phyloP scores from a whole-genome alignment of 495 filamentous ascomycete species.

The Penicillium manginii region DNA sequence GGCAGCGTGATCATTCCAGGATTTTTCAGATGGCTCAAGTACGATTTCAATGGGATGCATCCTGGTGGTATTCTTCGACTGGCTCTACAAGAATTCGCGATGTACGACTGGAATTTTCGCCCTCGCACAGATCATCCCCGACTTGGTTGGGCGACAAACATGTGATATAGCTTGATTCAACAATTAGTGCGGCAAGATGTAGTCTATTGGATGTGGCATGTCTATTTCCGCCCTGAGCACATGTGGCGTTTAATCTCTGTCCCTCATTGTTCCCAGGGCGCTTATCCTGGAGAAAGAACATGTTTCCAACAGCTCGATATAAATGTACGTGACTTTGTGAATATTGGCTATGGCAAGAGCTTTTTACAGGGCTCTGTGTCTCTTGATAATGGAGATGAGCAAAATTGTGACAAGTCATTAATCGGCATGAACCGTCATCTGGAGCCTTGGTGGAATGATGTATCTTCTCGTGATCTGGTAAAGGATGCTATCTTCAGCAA shows the following conservation, averaged over 20 bases:
- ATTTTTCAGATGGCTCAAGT: neutral
- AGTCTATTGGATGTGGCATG: conserved; percentile 1
- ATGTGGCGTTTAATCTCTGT: conserved; percentile 4
- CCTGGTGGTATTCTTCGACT: neutral
- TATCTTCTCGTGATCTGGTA: neutral
- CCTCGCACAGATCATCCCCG: neutral
- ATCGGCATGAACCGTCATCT: neutral
- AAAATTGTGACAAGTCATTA: conserved; percentile 5
- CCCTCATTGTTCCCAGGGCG: neutral
- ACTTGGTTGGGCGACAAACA: conserved; percentile 1
- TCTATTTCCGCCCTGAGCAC: conserved; percentile 6
- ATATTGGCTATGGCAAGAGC: neutral
- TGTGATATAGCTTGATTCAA: conserved; percentile 1
- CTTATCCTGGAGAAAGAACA: conserved; percentile 2
- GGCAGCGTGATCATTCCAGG: neutral
- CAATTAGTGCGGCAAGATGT: conserved; percentile 2
- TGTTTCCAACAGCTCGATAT: neutral
- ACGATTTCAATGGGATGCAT: neutral
- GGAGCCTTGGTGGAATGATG: neutral
- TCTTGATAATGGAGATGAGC: neutral
- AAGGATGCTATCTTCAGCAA: neutral
- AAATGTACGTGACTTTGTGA: neutral
- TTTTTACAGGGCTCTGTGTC: neutral
- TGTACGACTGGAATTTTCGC: neutral
- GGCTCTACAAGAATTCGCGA: neutral